phyloP scores from a whole-genome alignment of 1,284 basidiomycete species.

The Ceratobasidium sp. region DNA sequence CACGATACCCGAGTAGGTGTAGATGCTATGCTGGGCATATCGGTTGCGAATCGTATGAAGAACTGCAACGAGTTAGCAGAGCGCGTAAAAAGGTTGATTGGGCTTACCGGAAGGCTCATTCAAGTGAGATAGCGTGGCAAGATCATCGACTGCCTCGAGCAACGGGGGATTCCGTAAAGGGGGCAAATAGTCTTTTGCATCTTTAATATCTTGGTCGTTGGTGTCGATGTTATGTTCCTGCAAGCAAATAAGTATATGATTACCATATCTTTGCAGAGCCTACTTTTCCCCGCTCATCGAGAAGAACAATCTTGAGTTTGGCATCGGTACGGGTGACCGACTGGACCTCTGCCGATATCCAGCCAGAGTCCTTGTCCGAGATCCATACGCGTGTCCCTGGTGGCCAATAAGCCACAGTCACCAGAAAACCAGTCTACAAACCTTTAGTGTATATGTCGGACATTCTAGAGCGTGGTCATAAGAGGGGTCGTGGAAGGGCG shows the following conservation, averaged over 20 bases:
- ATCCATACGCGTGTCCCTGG: conserved; percentile 62
- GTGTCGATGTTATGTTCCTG: conserved; percentile 81
- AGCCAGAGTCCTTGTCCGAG: conserved; percentile 89
- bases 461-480: conserved; percentile 36
- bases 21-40: conserved; percentile 96
- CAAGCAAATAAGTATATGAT: not conserved
- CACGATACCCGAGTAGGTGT: conserved; percentile 98
- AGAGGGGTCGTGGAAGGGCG: conserved; percentile 7
- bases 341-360: conserved; percentile 87
- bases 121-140: conserved; percentile 96
- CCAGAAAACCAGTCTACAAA: not conserved
- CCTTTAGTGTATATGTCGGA: conserved; percentile 36
- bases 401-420: not conserved
- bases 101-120: conserved; percentile 93
- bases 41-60: conserved; percentile 96
- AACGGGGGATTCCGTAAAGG: conserved; percentile 96
- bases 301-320: conserved; percentile 75
- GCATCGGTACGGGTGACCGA: conserved; percentile 61
- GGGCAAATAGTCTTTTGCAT: conserved; percentile 77
- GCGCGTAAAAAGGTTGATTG: not conserved
- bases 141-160: conserved; percentile 95
- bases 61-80: conserved; percentile 58
- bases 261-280: conserved; percentile 32
- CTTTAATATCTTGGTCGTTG: conserved; percentile 77
- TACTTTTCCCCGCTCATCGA: conserved; percentile 88